phyloP scores from a whole-genome alignment of 345 rosid genomes.

The Psidium friedrichsthalianum region DNA sequence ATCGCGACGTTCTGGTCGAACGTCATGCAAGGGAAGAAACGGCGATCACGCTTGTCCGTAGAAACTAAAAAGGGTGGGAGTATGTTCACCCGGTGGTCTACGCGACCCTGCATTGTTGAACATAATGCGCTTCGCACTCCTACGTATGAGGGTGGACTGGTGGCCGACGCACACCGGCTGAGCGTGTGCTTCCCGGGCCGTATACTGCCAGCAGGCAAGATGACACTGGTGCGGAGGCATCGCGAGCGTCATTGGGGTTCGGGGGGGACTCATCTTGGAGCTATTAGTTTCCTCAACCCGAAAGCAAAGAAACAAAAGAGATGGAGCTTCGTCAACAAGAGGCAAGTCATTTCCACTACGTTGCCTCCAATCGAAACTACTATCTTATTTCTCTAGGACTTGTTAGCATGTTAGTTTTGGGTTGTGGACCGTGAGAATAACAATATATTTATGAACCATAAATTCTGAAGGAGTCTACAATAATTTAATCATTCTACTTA shows the following conservation, averaged over 20 bases:
- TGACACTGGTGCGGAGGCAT: background rate
- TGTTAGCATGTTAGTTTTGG: too few species aligned
- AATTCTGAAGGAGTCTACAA: too few species aligned
- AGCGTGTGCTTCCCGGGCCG: background rate
- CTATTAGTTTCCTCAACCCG: background rate
- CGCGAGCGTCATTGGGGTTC: background rate
- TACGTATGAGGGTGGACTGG: background rate
- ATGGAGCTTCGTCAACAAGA: background rate
- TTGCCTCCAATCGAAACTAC: background rate
- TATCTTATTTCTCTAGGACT: background rate
- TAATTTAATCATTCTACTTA: too few species aligned
- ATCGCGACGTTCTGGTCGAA: conserved; percentile 13
- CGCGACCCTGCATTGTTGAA: background rate
- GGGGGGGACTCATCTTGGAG: background rate
- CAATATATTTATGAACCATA: too few species aligned
- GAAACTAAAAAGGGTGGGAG: background rate
- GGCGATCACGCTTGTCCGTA: background rate
- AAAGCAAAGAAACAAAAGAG: background rate
- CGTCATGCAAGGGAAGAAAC: conserved; percentile 5
- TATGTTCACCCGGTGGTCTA: conserved; percentile 4
- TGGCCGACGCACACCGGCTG: background rate
- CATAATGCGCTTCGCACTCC: background rate
- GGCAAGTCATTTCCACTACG: background rate
- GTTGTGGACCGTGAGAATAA: too few species aligned
- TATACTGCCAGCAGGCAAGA: background rate